Conservation (phyloP, 176 grass and related monocot species). For the Lolium perenne region DNA sequence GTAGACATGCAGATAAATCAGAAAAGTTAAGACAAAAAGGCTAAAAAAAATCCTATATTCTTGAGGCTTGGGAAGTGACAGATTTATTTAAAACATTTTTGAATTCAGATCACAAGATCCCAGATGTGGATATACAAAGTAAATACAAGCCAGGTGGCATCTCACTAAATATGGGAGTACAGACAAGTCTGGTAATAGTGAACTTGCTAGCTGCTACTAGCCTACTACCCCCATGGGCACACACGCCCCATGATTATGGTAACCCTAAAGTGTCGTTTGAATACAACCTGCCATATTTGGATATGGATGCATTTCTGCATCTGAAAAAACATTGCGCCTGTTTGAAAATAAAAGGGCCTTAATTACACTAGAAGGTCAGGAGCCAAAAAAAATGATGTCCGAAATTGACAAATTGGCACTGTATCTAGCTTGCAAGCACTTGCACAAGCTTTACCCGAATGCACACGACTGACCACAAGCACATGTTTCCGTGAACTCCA, state of each 20-base stretch:
- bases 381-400: background rate
- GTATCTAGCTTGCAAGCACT: conserved; percentile 14
- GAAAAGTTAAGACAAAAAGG: background rate
- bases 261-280: background rate
- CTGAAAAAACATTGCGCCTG: background rate
- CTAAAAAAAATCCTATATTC: background rate
- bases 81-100: background rate
- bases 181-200: background rate
- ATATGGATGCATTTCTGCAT: background rate
- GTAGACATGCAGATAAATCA: background rate
- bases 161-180: background rate
- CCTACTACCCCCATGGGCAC: background rate
- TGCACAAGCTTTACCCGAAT: background rate
- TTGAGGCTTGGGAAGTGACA: background rate
- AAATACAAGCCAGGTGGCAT: background rate
- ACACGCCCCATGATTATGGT: background rate
- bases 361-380: background rate
- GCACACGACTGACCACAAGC: background rate
- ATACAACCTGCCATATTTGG: background rate
- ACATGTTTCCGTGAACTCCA: background rate
- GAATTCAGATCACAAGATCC: conserved; percentile 11
- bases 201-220: background rate
- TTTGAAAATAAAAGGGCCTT: background rate
- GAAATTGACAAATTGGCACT: background rate
- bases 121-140: background rate